Percentiles rank a stretch among this genome's conserved stretches.
Evolutionary conservation across 306 rosid genomes (phyloP).

Genomic region (Calophaca sinica): DNA sequence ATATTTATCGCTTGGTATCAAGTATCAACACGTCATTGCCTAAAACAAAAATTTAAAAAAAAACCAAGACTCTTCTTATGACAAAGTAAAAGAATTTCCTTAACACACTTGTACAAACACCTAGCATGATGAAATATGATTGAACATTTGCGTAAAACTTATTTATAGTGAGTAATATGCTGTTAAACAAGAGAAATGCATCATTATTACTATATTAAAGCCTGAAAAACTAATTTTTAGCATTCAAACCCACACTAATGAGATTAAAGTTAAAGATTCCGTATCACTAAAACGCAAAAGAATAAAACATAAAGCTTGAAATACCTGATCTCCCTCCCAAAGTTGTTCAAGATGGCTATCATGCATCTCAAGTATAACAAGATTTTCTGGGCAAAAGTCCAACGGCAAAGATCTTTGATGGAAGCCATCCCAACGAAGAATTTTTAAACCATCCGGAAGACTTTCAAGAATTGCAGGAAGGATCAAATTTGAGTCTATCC

Average conservation of each 20-base stretch:
- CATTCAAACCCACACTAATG: background rate
- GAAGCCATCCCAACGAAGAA: slow-evolving; percentile 43
- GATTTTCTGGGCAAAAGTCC: slow-evolving; percentile 16
- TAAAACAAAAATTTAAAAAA: no score
- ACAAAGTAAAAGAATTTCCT: no score
- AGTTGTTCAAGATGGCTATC: slow-evolving; percentile 25
- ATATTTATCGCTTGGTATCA: no score
- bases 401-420: background rate
- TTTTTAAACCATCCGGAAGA: slow-evolving; percentile 2
- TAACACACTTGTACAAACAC: no score
- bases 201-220: no score
- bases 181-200: no score
- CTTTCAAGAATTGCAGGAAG: background rate
- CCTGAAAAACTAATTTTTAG: background rate
- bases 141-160: no score
- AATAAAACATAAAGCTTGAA: background rate
- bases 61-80: no score
- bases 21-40: no score
- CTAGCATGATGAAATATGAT: no score
- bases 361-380: slow-evolving; percentile 36
- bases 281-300: background rate
- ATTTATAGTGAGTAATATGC: no score
- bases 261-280: background rate
- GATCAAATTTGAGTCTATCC: background rate
- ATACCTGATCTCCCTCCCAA: slow-evolving; percentile 41